Conservation (phyloP, 177 flowering plant species). For the Viscum album region DNA sequence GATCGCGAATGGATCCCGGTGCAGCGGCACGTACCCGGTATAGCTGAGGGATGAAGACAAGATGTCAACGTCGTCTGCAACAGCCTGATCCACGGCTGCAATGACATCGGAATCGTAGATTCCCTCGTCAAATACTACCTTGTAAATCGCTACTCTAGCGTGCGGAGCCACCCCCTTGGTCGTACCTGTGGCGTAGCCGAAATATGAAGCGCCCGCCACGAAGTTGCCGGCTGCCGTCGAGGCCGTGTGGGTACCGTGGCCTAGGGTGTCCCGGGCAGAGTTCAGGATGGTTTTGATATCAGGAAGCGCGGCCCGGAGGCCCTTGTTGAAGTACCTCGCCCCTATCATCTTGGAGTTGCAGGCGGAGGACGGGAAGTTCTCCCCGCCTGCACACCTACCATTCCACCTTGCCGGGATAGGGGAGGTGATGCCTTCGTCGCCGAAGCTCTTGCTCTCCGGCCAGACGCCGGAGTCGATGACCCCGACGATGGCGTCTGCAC, state of each 20-base stretch:
- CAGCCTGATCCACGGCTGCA: conserved; percentile 47
- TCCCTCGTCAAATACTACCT: conserved; percentile 29
- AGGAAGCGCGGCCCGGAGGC: not conserved
- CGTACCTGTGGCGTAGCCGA: conserved; percentile 35
- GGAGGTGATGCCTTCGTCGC: not conserved
- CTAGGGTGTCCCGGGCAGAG: conserved; percentile 15
- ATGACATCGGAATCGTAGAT: conserved; percentile 30
- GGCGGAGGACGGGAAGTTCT: conserved; percentile 4
- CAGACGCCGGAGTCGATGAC: conserved; percentile 22
- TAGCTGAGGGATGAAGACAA: conserved; percentile 39
- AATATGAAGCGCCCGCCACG: conserved; percentile 11
- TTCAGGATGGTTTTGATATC: not conserved
- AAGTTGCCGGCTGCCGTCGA: conserved; percentile 16
- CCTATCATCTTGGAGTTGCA: conserved; percentile 13
- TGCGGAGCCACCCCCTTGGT: conserved; percentile 46
- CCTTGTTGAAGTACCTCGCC: conserved; percentile 8
- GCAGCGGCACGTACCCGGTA: conserved; percentile 16
- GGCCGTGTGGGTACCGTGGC: conserved; percentile 23
- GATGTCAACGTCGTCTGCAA: conserved; percentile 53
- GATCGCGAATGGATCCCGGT: conserved; percentile 39
- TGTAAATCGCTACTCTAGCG: conserved; percentile 41
- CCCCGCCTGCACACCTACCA: not conserved
- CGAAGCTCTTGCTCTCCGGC: conserved; percentile 9
- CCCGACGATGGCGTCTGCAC: conserved; percentile 25
- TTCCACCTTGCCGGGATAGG: not conserved